Percentiles rank a stretch among this genome's conserved stretches.
phyloP scores from a whole-genome alignment of 169 alveolate species.

The Ichthyophthirius multifiliis region DNA sequence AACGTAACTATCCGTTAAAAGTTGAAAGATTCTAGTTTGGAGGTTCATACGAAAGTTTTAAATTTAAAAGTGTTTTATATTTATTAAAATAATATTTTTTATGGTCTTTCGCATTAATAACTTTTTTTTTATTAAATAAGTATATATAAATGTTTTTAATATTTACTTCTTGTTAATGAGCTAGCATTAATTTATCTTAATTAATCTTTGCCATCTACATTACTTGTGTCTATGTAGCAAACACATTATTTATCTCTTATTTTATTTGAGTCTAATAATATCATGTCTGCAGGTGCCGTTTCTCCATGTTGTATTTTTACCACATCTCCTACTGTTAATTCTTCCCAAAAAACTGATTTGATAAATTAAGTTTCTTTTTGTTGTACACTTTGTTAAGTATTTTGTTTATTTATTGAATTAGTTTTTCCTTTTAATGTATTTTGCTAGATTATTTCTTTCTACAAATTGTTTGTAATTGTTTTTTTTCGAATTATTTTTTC shows the following conservation, averaged over 20 bases:
- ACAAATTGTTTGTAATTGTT: not conserved
- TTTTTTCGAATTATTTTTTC: no score
- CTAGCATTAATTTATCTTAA: not conserved
- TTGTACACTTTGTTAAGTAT: no score
- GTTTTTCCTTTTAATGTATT: not conserved
- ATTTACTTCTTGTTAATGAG: not conserved
- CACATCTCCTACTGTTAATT: constrained; percentile 52
- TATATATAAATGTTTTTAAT: not conserved
- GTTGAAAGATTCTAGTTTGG: constrained; percentile 51
- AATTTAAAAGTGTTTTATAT: constrained; percentile 56
- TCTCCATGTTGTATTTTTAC: constrained; percentile 48
- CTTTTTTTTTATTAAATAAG: not conserved
- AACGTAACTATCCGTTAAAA: constrained; percentile 63
- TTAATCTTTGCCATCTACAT: constrained; percentile 15
- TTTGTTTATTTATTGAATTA: not conserved
- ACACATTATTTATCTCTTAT: constrained; percentile 35
- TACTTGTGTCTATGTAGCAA: constrained; percentile 27
- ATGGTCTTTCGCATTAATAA: not conserved
- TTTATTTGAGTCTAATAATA: constrained; percentile 49
- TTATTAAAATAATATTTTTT: constrained; percentile 48
- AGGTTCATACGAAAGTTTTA: constrained; percentile 58
- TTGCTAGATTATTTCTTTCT: not conserved
- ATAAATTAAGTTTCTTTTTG: not conserved
- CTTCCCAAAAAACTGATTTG: constrained; percentile 41
- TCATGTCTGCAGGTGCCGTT: constrained; percentile 66